These are phyloP conservation scores for Glycine soja DNA, from an alignment of 306 rosid species.

Conservation along the genomic window DNA sequence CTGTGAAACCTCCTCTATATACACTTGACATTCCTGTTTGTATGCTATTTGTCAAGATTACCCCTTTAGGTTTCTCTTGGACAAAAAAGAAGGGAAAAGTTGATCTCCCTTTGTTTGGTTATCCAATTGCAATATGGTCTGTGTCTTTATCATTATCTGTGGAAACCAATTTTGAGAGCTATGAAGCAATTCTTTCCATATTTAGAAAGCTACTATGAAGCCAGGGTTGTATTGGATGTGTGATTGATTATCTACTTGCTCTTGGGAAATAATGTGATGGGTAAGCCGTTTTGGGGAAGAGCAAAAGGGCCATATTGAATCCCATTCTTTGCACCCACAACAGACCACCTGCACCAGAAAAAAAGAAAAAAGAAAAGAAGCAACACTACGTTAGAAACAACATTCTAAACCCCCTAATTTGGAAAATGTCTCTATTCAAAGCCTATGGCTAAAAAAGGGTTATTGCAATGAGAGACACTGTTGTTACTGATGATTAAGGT, in stretches of 20 bases:
- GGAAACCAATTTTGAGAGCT: constrained; percentile 31
- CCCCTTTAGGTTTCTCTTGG: constrained; percentile 47
- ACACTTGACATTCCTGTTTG: constrained; percentile 54
- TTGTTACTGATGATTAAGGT: constrained; percentile 15
- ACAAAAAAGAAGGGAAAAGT: constrained; percentile 50
- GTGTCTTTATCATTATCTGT: not conserved
- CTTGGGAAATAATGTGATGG: constrained; percentile 69
- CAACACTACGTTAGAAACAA: constrained; percentile 31
- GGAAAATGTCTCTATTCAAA: constrained; percentile 39
- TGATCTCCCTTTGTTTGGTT: constrained; percentile 39
- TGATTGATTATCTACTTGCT: constrained; percentile 26
- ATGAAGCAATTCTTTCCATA: constrained; percentile 48
- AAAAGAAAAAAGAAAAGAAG: not conserved
- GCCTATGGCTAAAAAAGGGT: not conserved
- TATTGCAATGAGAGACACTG: not conserved
- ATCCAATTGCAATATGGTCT: constrained; percentile 31
- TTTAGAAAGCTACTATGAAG: constrained; percentile 37
- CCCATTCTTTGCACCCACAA: constrained; percentile 73
- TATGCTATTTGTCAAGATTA: constrained; percentile 36
- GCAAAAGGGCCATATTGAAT: constrained; percentile 98
- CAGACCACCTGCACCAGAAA: constrained; percentile 73
- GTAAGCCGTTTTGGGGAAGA: constrained; percentile 93
- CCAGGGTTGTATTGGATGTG: not conserved
- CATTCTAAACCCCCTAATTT: constrained; percentile 41
- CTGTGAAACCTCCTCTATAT: constrained; percentile 56